These are phyloP conservation scores for Edaphochlamys debaryana DNA, from an alignment of 139 green algal species.

Conservation along the genomic window DNA sequence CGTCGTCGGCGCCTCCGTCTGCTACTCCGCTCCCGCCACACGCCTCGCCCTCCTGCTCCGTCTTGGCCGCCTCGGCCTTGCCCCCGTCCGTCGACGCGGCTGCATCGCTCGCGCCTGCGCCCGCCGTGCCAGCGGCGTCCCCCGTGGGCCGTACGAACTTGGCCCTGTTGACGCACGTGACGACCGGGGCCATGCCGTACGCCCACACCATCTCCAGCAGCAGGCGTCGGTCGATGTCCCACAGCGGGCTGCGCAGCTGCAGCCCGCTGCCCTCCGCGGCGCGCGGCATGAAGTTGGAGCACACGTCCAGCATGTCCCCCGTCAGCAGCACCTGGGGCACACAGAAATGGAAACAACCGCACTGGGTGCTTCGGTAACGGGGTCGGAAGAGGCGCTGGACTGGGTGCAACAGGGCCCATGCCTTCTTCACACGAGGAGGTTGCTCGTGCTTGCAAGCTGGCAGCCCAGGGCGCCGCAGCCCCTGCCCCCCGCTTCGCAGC, in stretches of 20 bases:
- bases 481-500: too few relatives aligned
- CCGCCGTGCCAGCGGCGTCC: too few relatives aligned
- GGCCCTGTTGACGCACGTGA: constrained; percentile 36
- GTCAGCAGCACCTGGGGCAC: constrained; percentile 11
- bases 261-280: constrained; percentile 10
- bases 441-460: too few relatives aligned
- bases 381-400: too few relatives aligned
- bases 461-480: too few relatives aligned
- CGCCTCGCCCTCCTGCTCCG: too few relatives aligned
- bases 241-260: constrained; percentile 31
- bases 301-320: constrained; percentile 48
- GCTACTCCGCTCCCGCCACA: not conserved
- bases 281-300: constrained; percentile 10
- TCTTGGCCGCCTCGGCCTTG: too few relatives aligned
- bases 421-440: too few relatives aligned
- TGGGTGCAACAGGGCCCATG: too few relatives aligned
- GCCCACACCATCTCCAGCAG: constrained; percentile 42
- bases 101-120: not conserved
- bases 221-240: constrained; percentile 1
- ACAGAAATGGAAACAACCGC: too few relatives aligned
- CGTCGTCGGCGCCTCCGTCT: not conserved
- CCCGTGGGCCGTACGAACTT: constrained; percentile 16
- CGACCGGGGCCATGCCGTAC: constrained; percentile 6
- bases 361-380: too few relatives aligned
- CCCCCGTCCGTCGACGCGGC: not conserved